Conservation (phyloP, 1,139 yeast species). For the Blastobotrys indianensis region DNA sequence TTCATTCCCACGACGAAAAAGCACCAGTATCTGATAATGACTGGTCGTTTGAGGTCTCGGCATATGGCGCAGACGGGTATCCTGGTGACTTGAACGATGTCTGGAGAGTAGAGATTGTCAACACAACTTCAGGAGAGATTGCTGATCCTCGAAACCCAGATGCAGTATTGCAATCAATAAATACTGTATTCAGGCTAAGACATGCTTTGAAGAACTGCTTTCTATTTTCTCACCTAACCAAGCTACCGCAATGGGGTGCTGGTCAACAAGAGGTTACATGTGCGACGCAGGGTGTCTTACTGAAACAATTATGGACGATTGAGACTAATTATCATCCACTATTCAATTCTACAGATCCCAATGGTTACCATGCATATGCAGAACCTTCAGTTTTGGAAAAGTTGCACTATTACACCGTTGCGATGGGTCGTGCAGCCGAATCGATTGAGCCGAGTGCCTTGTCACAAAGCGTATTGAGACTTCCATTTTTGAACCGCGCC, state of each 20-base stretch:
- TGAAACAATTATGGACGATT: slow-evolving; percentile 58
- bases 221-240: slow-evolving; percentile 54
- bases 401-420: slow-evolving; percentile 28
- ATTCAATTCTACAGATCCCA: slow-evolving; percentile 20
- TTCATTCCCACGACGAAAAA: slow-evolving; percentile 49
- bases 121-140: neutral
- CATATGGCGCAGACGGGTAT: slow-evolving; percentile 46
- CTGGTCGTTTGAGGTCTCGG: slow-evolving; percentile 67
- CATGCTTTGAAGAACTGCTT: slow-evolving; percentile 59
- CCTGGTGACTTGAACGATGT: slow-evolving; percentile 30
- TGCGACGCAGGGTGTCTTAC: slow-evolving; percentile 54
- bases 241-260: slow-evolving; percentile 64
- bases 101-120: slow-evolving; percentile 26
- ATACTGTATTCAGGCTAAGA: slow-evolving; percentile 51
- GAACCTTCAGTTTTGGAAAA: slow-evolving; percentile 28
- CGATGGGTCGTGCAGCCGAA: slow-evolving; percentile 16
- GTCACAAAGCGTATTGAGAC: slow-evolving; percentile 34
- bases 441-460: slow-evolving; percentile 18
- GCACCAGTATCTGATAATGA: slow-evolving; percentile 83
- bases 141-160: slow-evolving; percentile 15
- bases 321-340: slow-evolving; percentile 57
- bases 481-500: slow-evolving; percentile 50
- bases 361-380: slow-evolving; percentile 31
- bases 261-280: slow-evolving; percentile 74
- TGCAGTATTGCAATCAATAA: slow-evolving; percentile 42